A percentile compares a stretch with the other conserved stretches of the same genome.
These are phyloP conservation scores for Neurospora discreta DNA, from an alignment of 495 filamentous ascomycete genomes.

Conservation along the genomic window DNA sequence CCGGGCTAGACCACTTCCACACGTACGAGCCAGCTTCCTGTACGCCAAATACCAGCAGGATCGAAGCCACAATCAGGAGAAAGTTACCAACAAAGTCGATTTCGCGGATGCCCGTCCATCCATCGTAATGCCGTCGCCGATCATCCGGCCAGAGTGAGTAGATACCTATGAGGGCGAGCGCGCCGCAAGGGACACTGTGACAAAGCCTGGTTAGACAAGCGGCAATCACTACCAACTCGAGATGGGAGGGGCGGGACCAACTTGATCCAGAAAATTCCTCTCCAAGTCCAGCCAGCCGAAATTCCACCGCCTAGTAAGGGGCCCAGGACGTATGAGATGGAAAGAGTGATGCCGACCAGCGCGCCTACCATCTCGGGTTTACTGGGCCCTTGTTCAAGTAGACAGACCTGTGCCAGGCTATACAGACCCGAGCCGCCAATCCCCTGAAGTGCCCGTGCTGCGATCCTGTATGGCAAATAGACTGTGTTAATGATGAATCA, in stretches of 20 bases:
- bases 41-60: conserved; percentile 46
- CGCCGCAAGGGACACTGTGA: conserved; percentile 45
- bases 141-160: conserved; percentile 38
- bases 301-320: conserved; percentile 62
- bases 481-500: neutral
- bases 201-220: conserved; percentile 1
- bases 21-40: conserved; percentile 43
- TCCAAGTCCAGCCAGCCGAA: conserved; percentile 50
- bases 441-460: conserved; percentile 50
- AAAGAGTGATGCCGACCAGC: conserved; percentile 32
- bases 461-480: conserved; percentile 30
- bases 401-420: conserved; percentile 42
- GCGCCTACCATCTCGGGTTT: conserved; percentile 34
- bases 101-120: conserved; percentile 19
- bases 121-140: conserved; percentile 14
- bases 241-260: conserved; percentile 7
- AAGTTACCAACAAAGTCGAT: conserved; percentile 49
- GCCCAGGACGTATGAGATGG: conserved; percentile 41
- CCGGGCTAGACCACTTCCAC: conserved; percentile 34
- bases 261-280: conserved; percentile 68
- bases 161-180: conserved; percentile 44
- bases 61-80: conserved; percentile 41
- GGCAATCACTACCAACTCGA: rapidly evolving
- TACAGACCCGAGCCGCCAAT: conserved; percentile 50
- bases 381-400: conserved; percentile 43